Percentiles rank a stretch among this genome's conserved stretches.
Evolutionary conservation across 139 green algal species (phyloP).

Genomic region (Nannochloris sp.): DNA sequence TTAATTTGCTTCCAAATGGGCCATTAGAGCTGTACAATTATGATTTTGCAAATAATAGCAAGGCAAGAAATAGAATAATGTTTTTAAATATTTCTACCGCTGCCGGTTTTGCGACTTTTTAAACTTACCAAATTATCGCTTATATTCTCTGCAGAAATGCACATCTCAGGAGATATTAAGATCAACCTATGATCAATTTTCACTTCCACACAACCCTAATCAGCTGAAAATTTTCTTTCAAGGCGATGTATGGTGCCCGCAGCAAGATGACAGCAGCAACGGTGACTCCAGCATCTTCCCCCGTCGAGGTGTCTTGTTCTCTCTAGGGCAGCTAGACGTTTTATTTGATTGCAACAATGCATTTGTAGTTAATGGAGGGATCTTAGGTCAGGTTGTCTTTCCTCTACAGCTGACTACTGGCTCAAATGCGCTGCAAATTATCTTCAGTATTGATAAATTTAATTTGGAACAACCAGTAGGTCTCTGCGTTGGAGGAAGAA

Average conservation of each 20-base stretch:
- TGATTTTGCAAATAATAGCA: background rate
- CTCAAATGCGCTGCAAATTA: too few species aligned
- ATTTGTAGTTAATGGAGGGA: background rate
- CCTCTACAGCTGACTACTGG: too few species aligned
- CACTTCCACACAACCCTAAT: background rate
- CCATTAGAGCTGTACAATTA: background rate
- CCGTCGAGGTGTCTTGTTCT: background rate
- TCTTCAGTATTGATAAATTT: too few species aligned
- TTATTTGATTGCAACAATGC: background rate
- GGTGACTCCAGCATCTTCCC: background rate
- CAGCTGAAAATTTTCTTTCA: background rate
- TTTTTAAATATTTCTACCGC: background rate
- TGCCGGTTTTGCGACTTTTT: too few species aligned
- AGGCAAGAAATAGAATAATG: background rate
- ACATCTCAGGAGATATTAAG: background rate
- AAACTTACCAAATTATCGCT: background rate
- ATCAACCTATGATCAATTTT: background rate
- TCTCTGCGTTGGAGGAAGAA: too few species aligned
- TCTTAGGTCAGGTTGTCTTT: background rate
- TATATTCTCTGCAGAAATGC: background rate
- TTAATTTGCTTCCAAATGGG: background rate
- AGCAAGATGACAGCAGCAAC: too few species aligned
- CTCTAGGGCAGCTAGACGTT: background rate
- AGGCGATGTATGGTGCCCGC: background rate
- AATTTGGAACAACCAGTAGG: too few species aligned